These are phyloP conservation scores for Irpex sp. DNA, from an alignment of 1,284 basidiomycete species.

Conservation along the genomic window DNA sequence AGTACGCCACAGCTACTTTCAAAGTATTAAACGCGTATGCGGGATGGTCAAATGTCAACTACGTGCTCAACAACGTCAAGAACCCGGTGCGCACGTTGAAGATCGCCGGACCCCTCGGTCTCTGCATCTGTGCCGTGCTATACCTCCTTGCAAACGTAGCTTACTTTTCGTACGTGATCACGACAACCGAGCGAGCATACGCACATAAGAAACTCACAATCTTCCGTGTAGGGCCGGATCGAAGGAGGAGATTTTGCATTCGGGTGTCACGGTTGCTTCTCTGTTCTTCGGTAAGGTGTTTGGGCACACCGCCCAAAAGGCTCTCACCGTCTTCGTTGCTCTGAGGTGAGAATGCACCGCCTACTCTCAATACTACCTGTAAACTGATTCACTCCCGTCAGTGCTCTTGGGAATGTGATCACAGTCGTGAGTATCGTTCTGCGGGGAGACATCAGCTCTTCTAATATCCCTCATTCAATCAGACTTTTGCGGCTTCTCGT, in stretches of 20 bases:
- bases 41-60: constrained; percentile 20
- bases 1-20: constrained; percentile 52
- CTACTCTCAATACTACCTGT: neutral
- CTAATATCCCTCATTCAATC: neutral
- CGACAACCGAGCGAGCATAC: constrained; percentile 16
- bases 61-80: constrained; percentile 51
- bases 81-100: constrained; percentile 63
- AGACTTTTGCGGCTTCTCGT: constrained; percentile 19
- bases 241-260: constrained; percentile 57
- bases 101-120: constrained; percentile 56
- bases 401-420: constrained; percentile 18
- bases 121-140: constrained; percentile 44
- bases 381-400: neutral
- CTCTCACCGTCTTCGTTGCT: constrained; percentile 60
- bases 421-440: constrained; percentile 11
- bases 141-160: constrained; percentile 61
- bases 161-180: constrained; percentile 63
- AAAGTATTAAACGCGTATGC: constrained; percentile 50
- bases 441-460: neutral
- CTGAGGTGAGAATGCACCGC: constrained; percentile 14
- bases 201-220: neutral
- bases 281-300: constrained; percentile 70
- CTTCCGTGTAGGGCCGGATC: constrained; percentile 42
- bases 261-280: constrained; percentile 59
- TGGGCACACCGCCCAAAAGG: constrained; percentile 54